A percentile compares a stretch with the other conserved stretches of the same genome.
phyloP scores from a whole-genome alignment of 2,329 filamentous ascomycete species.

The Eutypa lata region DNA sequence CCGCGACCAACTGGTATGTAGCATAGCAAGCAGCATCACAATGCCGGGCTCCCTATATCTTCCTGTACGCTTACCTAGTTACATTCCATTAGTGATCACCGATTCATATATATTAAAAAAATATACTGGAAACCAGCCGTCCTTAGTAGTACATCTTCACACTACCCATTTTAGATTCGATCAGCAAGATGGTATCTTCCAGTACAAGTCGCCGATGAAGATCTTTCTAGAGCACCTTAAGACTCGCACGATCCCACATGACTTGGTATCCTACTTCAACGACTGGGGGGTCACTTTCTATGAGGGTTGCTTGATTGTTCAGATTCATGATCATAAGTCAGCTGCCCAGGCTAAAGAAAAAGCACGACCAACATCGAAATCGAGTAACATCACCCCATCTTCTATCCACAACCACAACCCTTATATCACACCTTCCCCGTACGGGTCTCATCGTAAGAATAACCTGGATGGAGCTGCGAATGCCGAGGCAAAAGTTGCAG shows the following conservation, averaged over 20 bases:
- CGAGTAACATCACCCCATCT: conserved; percentile 64
- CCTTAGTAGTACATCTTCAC: conserved; percentile 82
- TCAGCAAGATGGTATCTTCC: conserved; percentile 87
- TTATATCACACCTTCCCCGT: conserved; percentile 86
- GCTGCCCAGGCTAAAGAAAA: conserved; percentile 58
- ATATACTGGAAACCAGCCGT: conserved; percentile 71
- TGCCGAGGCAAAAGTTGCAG: conserved; percentile 36
- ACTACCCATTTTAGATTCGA: conserved; percentile 88
- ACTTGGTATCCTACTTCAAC: conserved; percentile 77
- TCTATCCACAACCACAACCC: conserved; percentile 92
- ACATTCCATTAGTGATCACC: conserved; percentile 58
- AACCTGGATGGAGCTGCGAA: conserved; percentile 26
- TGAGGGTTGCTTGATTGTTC: conserved; percentile 90
- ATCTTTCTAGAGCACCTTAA: conserved; percentile 74
- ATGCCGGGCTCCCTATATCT: conserved; percentile 2
- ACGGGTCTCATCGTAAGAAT: conserved; percentile 69
- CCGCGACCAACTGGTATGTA: conserved; percentile 52
- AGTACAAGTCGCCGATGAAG: conserved; percentile 89
- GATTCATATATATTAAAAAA: conserved; percentile 80
- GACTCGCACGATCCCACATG: conserved; percentile 78
- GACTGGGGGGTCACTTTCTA: conserved; percentile 77
- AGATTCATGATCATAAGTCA: conserved; percentile 85
- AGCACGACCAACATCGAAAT: conserved; percentile 49
- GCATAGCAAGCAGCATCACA: neutral
- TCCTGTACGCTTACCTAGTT: conserved; percentile 10